phyloP scores from a whole-genome alignment of 192 early-diverging fungal genomes.

The Rhizophagus clarus region DNA sequence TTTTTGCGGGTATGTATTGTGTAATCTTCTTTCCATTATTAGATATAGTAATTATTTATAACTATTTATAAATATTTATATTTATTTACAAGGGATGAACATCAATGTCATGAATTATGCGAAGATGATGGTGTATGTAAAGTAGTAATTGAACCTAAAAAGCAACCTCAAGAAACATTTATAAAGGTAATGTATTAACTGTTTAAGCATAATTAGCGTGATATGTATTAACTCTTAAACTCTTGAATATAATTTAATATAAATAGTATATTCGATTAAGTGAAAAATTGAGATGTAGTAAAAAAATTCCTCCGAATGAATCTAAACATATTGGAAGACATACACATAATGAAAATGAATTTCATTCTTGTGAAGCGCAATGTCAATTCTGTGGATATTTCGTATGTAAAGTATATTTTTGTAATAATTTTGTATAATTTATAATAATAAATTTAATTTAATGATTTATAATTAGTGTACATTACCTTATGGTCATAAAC shows the following conservation, averaged over 20 bases:
- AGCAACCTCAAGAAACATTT: neutral
- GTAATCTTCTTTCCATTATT: too few relatives aligned
- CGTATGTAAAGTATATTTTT: neutral
- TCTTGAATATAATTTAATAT: too few relatives aligned
- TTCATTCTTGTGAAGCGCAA: conserved; percentile 17
- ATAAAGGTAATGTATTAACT: too few relatives aligned
- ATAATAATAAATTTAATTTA: too few relatives aligned
- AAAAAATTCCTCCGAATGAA: conserved; percentile 30
- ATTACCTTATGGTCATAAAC: conserved; percentile 14
- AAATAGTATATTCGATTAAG: conserved; percentile 25
- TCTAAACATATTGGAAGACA: conserved; percentile 26
- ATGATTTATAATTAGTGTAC: neutral
- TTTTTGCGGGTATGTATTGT: conserved; percentile 32
- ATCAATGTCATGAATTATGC: conserved; percentile 30
- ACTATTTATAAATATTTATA: neutral
- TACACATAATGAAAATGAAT: neutral
- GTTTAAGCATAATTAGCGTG: neutral
- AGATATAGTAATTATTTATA: too few relatives aligned
- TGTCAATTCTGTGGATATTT: conserved; percentile 27
- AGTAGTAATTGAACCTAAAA: conserved; percentile 18
- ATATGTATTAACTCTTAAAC: neutral
- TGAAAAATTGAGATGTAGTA: conserved; percentile 14
- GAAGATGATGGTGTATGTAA: conserved; percentile 28
- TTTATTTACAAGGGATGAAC: conserved; percentile 12
- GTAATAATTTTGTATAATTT: neutral